Evolutionary conservation across 192 early-diverging fungal genomes (phyloP).

Genomic region (Funneliformis mosseae): DNA sequence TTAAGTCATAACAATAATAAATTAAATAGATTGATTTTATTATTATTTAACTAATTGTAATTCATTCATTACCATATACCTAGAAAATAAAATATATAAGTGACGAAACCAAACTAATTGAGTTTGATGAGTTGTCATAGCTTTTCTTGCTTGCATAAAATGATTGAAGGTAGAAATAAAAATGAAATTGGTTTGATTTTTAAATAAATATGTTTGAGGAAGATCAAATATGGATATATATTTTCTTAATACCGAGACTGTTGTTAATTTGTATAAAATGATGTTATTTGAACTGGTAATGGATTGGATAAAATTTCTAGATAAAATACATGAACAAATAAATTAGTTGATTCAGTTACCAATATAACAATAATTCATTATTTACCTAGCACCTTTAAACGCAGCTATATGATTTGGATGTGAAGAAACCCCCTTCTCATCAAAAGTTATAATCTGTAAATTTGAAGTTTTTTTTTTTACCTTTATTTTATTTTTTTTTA

Average conservation of each 20-base stretch:
- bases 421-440: constrained; percentile 83
- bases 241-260: neutral
- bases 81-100: constrained; percentile 82
- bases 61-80: constrained; percentile 90
- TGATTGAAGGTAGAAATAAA: neutral
- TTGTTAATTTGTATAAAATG: neutral
- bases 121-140: constrained; percentile 80
- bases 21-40: too few species aligned
- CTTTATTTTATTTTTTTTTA: constrained; percentile 18
- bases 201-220: neutral
- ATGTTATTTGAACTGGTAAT: neutral
- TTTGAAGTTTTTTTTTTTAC: neutral
- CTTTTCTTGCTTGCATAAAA: constrained; percentile 56
- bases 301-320: neutral
- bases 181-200: neutral
- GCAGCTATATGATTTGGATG: constrained; percentile 88
- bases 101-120: constrained; percentile 95
- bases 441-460: constrained; percentile 85
- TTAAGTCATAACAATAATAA: too few species aligned
- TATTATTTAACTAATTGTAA: constrained; percentile 54
- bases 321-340: too few species aligned
- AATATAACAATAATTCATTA: neutral
- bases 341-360: neutral
- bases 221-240: neutral
- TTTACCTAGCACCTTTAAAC: constrained; percentile 70